Evolutionary conservation across 2,329 filamentous ascomycete genomes (phyloP).

Genomic region (Arthrobotrys conoides): DNA sequence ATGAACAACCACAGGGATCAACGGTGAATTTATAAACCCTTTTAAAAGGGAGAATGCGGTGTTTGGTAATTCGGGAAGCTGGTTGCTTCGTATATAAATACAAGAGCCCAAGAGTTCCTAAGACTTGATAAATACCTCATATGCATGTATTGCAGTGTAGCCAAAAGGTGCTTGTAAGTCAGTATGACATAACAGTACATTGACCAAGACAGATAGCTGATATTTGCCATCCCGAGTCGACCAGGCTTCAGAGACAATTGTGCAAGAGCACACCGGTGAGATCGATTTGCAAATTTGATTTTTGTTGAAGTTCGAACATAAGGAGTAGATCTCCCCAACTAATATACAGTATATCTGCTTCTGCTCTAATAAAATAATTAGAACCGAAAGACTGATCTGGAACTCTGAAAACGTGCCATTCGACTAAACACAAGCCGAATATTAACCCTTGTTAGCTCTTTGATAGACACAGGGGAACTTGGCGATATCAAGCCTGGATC

Average conservation of each 20-base stretch:
- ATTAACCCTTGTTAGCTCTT: slow-evolving; percentile 8
- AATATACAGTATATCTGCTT: no score
- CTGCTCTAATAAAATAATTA: background rate
- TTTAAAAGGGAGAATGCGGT: slow-evolving; percentile 5
- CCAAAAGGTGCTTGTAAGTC: background rate
- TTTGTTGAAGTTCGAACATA: no score
- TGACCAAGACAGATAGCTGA: background rate
- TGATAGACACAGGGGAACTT: slow-evolving; percentile 29
- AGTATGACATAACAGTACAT: no score
- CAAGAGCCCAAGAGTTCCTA: background rate
- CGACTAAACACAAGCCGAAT: background rate
- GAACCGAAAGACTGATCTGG: background rate
- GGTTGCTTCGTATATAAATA: background rate
- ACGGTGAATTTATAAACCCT: background rate
- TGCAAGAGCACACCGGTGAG: background rate
- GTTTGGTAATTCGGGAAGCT: background rate
- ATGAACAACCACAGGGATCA: background rate
- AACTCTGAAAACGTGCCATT: background rate
- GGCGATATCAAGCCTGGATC: slow-evolving; percentile 33
- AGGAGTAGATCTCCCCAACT: no score
- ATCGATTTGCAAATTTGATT: background rate
- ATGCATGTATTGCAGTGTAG: background rate
- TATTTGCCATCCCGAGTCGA: background rate
- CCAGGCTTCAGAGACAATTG: background rate
- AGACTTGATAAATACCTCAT: slow-evolving; percentile 8